Conservation (phyloP, 257 asterid genomes). For the Solanum neorickii region DNA sequence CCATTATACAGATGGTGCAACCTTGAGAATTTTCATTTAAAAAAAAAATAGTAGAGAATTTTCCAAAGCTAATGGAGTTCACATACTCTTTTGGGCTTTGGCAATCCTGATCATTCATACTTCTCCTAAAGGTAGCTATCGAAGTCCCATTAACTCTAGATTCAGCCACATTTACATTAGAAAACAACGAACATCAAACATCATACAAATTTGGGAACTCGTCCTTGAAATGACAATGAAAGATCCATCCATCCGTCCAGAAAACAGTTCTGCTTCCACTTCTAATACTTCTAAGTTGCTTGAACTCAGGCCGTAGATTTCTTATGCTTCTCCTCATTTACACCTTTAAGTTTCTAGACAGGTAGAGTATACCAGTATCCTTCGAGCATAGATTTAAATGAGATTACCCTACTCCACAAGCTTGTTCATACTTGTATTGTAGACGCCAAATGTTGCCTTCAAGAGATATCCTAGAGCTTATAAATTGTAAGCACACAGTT, state of each 20-base stretch:
- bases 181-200: background rate
- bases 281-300: background rate
- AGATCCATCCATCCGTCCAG: background rate
- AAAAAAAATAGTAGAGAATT: background rate
- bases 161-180: background rate
- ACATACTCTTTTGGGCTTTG: background rate
- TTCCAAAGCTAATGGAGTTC: background rate
- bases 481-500: too few species aligned
- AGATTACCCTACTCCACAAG: background rate
- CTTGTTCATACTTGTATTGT: background rate
- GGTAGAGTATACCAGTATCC: background rate
- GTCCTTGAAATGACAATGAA: background rate
- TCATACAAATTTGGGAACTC: background rate
- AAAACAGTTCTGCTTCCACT: background rate
- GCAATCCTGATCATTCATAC: background rate
- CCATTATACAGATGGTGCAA: background rate
- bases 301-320: background rate
- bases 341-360: background rate
- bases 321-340: background rate
- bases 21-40: background rate
- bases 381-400: background rate
- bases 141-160: background rate
- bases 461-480: too few species aligned
- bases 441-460: too few species aligned
- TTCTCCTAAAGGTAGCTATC: background rate